Evolutionary conservation across 805 yeast genomes (phyloP).

Genomic region (Metschnikowia koreensis): DNA sequence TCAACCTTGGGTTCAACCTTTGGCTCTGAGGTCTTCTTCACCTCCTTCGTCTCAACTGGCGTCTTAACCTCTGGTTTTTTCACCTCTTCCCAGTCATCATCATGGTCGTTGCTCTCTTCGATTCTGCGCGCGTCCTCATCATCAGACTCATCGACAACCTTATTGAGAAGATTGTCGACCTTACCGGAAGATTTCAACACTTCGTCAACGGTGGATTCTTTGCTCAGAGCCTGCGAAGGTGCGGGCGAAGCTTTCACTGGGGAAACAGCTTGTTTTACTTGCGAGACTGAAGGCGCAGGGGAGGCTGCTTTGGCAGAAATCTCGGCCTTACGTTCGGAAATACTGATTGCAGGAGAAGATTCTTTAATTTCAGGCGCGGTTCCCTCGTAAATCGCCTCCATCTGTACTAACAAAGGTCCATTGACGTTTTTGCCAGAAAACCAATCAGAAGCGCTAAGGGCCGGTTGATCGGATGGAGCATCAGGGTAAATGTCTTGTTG

Average conservation of each 20-base stretch:
- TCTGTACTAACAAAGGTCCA: constrained; percentile 75
- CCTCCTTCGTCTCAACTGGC: background rate
- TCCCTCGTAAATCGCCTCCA: constrained; percentile 82
- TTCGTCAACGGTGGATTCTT: constrained; percentile 24
- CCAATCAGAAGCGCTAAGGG: constrained; percentile 78
- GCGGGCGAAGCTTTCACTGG: constrained; percentile 10
- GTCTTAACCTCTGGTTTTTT: constrained; percentile 21
- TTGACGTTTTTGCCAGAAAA: constrained; percentile 71
- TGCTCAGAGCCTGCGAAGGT: background rate
- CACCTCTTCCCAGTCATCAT: constrained; percentile 43
- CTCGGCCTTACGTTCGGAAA: constrained; percentile 23
- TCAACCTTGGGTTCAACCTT: constrained; percentile 5
- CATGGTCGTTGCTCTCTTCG: constrained; percentile 25
- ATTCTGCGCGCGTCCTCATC: constrained; percentile 30
- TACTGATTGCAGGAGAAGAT: constrained; percentile 34
- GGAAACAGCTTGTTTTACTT: background rate
- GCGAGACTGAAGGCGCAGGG: background rate
- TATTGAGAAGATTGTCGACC: constrained; percentile 35
- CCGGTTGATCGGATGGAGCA: constrained; percentile 78
- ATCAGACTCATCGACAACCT: constrained; percentile 40
- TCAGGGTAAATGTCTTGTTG: constrained; percentile 93
- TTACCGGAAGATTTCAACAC: constrained; percentile 35
- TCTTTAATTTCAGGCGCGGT: constrained; percentile 49
- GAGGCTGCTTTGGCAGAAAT: constrained; percentile 3
- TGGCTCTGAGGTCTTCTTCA: background rate